Evolutionary conservation across 768 basidiomycete genomes (phyloP).

Genomic region (Russula lepida): DNA sequence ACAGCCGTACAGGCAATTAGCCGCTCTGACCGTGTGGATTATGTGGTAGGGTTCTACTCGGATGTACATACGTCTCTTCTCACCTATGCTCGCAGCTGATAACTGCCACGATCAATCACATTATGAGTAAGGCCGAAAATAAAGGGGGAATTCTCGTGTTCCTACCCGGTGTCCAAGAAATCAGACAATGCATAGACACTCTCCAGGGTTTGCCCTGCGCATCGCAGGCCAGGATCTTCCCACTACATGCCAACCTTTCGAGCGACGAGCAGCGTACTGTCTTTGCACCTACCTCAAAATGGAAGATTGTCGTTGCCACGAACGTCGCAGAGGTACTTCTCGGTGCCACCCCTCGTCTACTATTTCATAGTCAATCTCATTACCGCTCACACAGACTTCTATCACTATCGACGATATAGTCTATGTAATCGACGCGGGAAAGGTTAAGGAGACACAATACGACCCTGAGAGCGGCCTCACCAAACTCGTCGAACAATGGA

Average conservation of each 20-base stretch:
- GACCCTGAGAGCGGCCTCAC: slow-evolving; percentile 68
- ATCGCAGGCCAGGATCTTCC: slow-evolving; percentile 48
- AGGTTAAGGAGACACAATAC: slow-evolving; percentile 74
- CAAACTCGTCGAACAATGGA: slow-evolving; percentile 69
- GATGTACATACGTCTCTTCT: not conserved
- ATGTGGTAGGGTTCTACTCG: slow-evolving; percentile 39
- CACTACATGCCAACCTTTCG: slow-evolving; percentile 85
- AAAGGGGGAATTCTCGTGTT: slow-evolving; percentile 77
- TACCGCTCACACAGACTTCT: slow-evolving; percentile 48
- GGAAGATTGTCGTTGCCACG: slow-evolving; percentile 85
- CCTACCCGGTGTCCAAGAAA: slow-evolving; percentile 85
- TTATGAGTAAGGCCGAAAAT: slow-evolving; percentile 40
- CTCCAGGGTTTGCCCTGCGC: slow-evolving; percentile 33
- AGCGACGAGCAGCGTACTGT: slow-evolving; percentile 75
- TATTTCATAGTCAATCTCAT: not conserved
- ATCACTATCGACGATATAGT: slow-evolving; percentile 87
- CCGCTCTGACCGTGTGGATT: slow-evolving; percentile 61
- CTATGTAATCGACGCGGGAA: slow-evolving; percentile 78
- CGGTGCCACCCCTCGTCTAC: not conserved
- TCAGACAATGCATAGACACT: slow-evolving; percentile 64
- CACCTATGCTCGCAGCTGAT: slow-evolving; percentile 8
- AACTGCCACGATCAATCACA: slow-evolving; percentile 54
- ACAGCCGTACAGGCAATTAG: slow-evolving; percentile 52
- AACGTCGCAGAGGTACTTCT: slow-evolving; percentile 78
- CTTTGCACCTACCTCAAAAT: slow-evolving; percentile 51